These are phyloP conservation scores for Metschnikowia borealis DNA, from an alignment of 805 yeast species.

Conservation along the genomic window DNA sequence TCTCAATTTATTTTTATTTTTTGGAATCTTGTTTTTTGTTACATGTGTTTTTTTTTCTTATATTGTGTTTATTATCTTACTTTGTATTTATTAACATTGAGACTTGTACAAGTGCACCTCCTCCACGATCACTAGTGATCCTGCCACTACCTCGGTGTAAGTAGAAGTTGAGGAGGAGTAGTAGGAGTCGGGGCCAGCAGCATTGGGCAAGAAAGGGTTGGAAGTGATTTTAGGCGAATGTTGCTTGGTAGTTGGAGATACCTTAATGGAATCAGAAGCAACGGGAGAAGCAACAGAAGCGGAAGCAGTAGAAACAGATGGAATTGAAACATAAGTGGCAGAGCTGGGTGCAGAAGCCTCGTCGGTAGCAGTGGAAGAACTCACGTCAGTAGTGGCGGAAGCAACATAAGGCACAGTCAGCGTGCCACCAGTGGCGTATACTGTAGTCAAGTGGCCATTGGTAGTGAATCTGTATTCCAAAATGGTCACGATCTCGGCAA, in stretches of 20 bases:
- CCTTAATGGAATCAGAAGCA: background rate
- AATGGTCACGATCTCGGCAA: constrained; percentile 23
- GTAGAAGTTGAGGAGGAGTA: constrained; percentile 2
- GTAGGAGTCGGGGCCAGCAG: background rate
- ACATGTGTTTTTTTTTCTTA: too few relatives aligned
- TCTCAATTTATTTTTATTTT: too few relatives aligned
- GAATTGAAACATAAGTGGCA: background rate
- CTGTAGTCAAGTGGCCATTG: constrained; percentile 27
- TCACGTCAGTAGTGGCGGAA: background rate
- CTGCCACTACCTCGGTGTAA: constrained; percentile 1
- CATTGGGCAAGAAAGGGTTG: background rate
- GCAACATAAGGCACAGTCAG: constrained; percentile 2
- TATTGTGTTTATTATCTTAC: background rate
- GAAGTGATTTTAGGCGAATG: background rate
- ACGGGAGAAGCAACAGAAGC: background rate
- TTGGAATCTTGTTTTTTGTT: too few relatives aligned
- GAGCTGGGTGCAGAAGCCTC: background rate
- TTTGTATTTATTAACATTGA: background rate
- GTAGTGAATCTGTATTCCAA: constrained; percentile 33
- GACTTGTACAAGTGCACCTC: constrained; percentile 1
- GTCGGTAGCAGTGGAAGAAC: background rate
- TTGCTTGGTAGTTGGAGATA: background rate
- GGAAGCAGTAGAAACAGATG: background rate
- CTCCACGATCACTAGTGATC: background rate
- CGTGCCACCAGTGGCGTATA: constrained; percentile 18